Evolutionary conservation across 768 basidiomycete species (phyloP), one percentile per base, ranked within the genome.

Genomic region (Rubroboletus satanas): DNA sequence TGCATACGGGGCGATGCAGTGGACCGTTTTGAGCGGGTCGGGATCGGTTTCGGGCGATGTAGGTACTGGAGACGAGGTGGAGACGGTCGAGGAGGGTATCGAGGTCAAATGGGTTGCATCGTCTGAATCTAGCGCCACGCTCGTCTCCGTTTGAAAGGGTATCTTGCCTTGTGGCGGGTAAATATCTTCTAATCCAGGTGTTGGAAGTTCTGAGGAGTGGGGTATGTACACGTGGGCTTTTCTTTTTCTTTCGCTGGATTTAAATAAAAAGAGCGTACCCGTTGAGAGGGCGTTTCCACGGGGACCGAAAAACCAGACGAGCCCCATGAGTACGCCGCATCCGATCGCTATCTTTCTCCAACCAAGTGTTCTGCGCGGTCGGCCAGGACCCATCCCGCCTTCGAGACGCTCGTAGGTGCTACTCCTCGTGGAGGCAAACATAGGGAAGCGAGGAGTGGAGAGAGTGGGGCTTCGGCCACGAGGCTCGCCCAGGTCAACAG

Each of bases 281-380:
- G 59, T 46, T 45, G 56, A 48, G 51, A 65, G 42, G 33, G 48
- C 51, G 43, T 56, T 57, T 7, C 52, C 49, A 45, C 63, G 68
- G 7, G 88, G 87, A 8, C 82, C 81, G 67, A 88, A 81, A 52
- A 89, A 72, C 77, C 83, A 91, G 28, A 90, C 80, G 42, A 88
- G 64, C 9, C 73, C 77, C 54, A 89, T 73, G 43, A 88, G 66
- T 1, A 82, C 67, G 2, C 68, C 76, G 49, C 82, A 84, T 4
- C 76, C 85, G 7, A 88, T 66, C 4, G 79, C 81, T 52, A 88
- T 78, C 72, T 82, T 87, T 69, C 83, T 88, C 88, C 88, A 90
- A 18, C 67, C 69, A 42, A 76, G 66, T 42, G 61, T 72, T 59
- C 57, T 74, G 47, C 66, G 56, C 23, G 58, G 56, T 21, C 79